phyloP scores from a whole-genome alignment of 352 stramenopile genomes.

The Phytophthora pini region DNA sequence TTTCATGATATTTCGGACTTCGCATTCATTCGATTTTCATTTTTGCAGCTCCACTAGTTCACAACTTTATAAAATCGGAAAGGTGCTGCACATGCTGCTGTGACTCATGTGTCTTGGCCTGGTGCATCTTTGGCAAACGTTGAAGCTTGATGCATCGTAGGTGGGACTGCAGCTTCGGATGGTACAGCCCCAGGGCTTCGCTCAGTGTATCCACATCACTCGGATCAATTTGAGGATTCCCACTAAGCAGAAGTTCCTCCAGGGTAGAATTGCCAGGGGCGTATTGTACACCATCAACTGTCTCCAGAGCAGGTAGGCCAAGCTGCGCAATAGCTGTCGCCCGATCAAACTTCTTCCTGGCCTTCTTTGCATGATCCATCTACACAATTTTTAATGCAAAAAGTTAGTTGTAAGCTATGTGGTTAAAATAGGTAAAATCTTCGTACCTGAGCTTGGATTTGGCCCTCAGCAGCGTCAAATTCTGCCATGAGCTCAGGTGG shows the following conservation, averaged over 20 bases:
- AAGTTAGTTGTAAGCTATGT: neutral
- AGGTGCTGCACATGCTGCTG: conserved; percentile 21
- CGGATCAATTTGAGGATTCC: conserved; percentile 53
- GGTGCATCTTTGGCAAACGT: conserved; percentile 42
- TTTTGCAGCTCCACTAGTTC: neutral
- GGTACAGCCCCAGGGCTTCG: conserved; percentile 44
- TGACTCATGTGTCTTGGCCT: conserved; percentile 9
- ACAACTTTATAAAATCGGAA: conserved; percentile 43
- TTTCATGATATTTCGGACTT: neutral
- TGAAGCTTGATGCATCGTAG: conserved; percentile 74
- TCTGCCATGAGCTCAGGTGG: conserved; percentile 56
- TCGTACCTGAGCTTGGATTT: conserved; percentile 69
- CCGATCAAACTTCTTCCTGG: conserved; percentile 83
- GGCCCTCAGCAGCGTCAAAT: conserved; percentile 67
- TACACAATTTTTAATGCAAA: conserved; percentile 6
- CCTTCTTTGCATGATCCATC: conserved; percentile 82
- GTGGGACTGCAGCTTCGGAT: conserved; percentile 51
- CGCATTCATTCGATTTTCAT: neutral
- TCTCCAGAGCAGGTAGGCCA: conserved; percentile 65
- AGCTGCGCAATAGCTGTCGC: conserved; percentile 54
- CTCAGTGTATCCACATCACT: conserved; percentile 48
- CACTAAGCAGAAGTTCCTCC: conserved; percentile 71
- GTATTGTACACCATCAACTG: conserved; percentile 58
- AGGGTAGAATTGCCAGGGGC: conserved; percentile 63
- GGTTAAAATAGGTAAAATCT: neutral